Conservation (phyloP, 371 early-diverging fungal species). For the Mucor mucedo region DNA sequence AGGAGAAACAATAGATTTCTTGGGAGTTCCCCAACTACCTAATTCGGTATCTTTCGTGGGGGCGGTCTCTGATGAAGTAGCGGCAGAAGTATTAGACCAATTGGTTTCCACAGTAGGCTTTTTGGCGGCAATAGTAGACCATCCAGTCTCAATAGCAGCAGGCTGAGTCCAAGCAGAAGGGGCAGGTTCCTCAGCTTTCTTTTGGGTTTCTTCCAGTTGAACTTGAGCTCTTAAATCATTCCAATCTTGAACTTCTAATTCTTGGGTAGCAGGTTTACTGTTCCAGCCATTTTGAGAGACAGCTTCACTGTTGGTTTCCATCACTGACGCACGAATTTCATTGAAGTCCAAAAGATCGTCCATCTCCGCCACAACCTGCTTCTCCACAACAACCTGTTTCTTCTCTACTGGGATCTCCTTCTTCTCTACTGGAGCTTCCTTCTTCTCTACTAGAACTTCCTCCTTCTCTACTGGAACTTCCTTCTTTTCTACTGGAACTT, state of each 20-base stretch:
- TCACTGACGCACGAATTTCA: background rate
- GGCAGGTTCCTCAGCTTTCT: background rate
- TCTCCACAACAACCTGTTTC: too few relatives aligned
- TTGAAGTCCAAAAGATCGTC: background rate
- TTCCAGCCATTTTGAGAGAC: background rate
- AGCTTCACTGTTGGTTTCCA: background rate
- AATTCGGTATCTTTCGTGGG: background rate
- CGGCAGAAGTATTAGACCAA: conserved; percentile 1
- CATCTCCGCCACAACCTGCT: background rate
- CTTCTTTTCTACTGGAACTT: background rate
- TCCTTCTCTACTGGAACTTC: background rate
- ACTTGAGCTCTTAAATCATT: conserved; percentile 12
- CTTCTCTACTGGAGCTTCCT: too few relatives aligned
- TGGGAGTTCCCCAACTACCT: background rate
- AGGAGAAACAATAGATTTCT: background rate
- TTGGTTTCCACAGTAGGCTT: background rate
- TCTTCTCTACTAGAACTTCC: too few relatives aligned
- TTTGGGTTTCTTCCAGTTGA: conserved; percentile 1
- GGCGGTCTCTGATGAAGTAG: background rate
- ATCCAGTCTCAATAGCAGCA: background rate
- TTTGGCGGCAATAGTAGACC: conserved; percentile 15
- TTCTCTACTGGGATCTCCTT: too few relatives aligned
- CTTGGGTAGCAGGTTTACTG: background rate
- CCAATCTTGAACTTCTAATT: conserved; percentile 16
- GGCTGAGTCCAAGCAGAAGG: background rate